These are phyloP conservation scores for Wallacemonas sp. DNA, from an alignment of 208 protist genomes.

Conservation along the genomic window DNA sequence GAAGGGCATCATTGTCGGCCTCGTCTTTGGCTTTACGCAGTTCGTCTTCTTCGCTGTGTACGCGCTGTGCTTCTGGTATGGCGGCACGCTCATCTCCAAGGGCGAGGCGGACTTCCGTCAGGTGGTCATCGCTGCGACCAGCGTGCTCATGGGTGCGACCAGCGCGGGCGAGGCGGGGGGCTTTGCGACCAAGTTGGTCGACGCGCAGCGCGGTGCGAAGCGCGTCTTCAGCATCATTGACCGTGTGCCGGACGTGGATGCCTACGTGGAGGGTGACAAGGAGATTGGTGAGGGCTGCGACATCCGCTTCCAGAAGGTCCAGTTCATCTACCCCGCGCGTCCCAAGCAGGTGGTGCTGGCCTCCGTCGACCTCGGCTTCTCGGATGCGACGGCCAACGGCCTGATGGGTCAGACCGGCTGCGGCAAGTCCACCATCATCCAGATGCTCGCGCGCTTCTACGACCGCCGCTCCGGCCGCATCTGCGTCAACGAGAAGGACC, in stretches of 20 bases:
- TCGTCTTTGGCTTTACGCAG: constrained; percentile 80
- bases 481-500: constrained; percentile 57
- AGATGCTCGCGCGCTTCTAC: constrained; percentile 85
- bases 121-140: constrained; percentile 50
- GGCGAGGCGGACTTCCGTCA: constrained; percentile 66
- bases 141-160: constrained; percentile 64
- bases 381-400: constrained; percentile 70
- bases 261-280: constrained; percentile 43
- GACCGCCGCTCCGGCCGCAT: constrained; percentile 63
- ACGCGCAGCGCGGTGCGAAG: constrained; percentile 45
- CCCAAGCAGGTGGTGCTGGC: constrained; percentile 63
- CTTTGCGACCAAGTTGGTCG: constrained; percentile 62
- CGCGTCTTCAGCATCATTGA: constrained; percentile 82
- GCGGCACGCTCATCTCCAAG: constrained; percentile 58
- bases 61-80: constrained; percentile 81
- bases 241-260: constrained; percentile 63
- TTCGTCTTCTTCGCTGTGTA: constrained; percentile 58
- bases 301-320: constrained; percentile 72
- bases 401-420: constrained; percentile 41
- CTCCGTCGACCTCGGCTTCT: constrained; percentile 53
- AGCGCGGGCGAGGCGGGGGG: constrained; percentile 68
- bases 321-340: constrained; percentile 81
- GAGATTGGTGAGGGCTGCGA: constrained; percentile 47
- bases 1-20: constrained; percentile 52
- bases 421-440: constrained; percentile 86